phyloP scores from a whole-genome alignment of 371 early-diverging fungal genomes.

The Coemansia sp. region DNA sequence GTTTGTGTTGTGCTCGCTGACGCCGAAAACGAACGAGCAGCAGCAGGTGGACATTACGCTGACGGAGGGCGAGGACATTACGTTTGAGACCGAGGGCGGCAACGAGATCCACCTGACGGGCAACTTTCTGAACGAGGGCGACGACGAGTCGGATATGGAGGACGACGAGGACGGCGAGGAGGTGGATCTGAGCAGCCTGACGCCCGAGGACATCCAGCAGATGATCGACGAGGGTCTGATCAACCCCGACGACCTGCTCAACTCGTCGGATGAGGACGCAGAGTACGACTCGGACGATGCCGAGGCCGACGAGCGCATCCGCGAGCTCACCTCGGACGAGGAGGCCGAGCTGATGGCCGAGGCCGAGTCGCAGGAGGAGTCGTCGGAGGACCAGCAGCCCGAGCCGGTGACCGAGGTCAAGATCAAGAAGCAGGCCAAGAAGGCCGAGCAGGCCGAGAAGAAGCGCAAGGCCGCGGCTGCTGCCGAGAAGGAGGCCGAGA shows the following conservation, averaged over 20 bases:
- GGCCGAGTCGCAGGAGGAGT: conserved; percentile 45
- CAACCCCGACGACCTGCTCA: conserved; percentile 50
- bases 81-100: conserved; percentile 63
- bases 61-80: conserved; percentile 76
- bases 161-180: conserved; percentile 53
- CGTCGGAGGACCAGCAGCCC: conserved; percentile 12
- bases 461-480: conserved; percentile 45
- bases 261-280: conserved; percentile 42
- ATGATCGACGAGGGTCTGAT: conserved; percentile 53
- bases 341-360: conserved; percentile 47
- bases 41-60: conserved; percentile 71
- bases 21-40: conserved; percentile 70
- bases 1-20: conserved; percentile 77
- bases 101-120: conserved; percentile 73
- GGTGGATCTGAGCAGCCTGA: conserved; percentile 32
- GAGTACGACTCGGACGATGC: conserved; percentile 52
- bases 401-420: conserved; percentile 45
- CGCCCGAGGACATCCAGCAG: conserved; percentile 50
- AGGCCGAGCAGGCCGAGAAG: conserved; percentile 24
- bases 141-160: conserved; percentile 52
- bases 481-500: conserved; percentile 48
- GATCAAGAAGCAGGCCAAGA: conserved; percentile 55
- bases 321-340: conserved; percentile 39
- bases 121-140: conserved; percentile 61
- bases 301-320: conserved; percentile 49